Percentiles rank a stretch among this genome's conserved stretches.
Evolutionary conservation across 805 yeast genomes (phyloP).

Genomic region (Candida tallmaniae): DNA sequence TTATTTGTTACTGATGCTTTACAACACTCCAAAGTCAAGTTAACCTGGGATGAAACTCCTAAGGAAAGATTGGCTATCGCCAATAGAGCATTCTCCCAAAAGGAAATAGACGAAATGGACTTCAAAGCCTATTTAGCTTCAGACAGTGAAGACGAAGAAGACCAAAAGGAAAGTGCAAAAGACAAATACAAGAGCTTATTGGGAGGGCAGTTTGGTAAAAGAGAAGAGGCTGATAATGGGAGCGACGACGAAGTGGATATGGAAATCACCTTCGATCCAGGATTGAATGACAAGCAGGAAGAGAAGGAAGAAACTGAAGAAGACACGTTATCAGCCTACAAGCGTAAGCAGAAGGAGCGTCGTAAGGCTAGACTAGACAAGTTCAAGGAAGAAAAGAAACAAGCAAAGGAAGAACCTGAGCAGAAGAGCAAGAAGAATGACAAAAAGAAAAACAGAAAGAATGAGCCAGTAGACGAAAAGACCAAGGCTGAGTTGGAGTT

Average conservation of each 20-base stretch:
- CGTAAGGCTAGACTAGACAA: constrained; percentile 78
- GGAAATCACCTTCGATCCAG: constrained; percentile 96
- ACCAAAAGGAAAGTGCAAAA: constrained; percentile 28
- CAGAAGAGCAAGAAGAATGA: constrained; percentile 19
- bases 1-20: constrained; percentile 90
- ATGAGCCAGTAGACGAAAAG: constrained; percentile 17
- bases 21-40: constrained; percentile 91
- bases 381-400: constrained; percentile 50
- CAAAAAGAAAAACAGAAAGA: constrained; percentile 19
- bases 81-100: constrained; percentile 76
- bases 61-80: constrained; percentile 76
- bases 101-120: constrained; percentile 87
- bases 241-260: constrained; percentile 73
- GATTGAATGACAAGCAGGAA: constrained; percentile 40
- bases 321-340: constrained; percentile 72
- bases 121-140: constrained; percentile 86
- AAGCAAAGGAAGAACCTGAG: constrained; percentile 15
- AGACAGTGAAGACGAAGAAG: constrained; percentile 23
- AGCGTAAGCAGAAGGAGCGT: constrained; percentile 89
- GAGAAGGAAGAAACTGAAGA: constrained; percentile 47
- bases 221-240: constrained; percentile 27
- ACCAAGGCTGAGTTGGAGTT: constrained; percentile 66
- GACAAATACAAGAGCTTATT: constrained; percentile 61
- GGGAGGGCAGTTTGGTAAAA: constrained; percentile 34
- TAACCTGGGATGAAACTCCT: constrained; percentile 99